These are phyloP conservation scores for Backusella parvicylindrica DNA, from an alignment of 192 early-diverging fungal species.

Conservation along the genomic window DNA sequence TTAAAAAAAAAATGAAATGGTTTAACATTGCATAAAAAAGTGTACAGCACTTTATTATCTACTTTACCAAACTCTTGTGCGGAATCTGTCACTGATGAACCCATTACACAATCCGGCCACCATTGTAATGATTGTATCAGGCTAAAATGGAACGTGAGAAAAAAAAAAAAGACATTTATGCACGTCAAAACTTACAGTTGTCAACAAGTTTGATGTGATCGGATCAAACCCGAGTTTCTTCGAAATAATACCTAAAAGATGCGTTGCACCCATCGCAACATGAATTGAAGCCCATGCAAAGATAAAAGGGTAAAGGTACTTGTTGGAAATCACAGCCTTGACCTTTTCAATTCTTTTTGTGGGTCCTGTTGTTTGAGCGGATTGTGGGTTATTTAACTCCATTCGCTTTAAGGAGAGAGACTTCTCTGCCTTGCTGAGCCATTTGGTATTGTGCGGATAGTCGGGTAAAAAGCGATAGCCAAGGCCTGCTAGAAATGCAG, in stretches of 20 bases:
- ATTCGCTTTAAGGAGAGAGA: neutral
- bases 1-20: neutral
- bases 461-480: constrained; percentile 32
- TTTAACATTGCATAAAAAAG: neutral
- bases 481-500: constrained; percentile 19
- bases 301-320: constrained; percentile 28
- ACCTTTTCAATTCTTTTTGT: neutral
- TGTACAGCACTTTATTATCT: neutral
- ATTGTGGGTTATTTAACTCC: constrained; percentile 1
- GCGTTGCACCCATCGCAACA: constrained; percentile 24
- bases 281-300: constrained; percentile 31
- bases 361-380: neutral
- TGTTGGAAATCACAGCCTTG: constrained; percentile 5
- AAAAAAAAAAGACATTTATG: neutral
- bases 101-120: constrained; percentile 27
- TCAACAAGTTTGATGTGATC: constrained; percentile 32
- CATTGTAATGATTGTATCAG: constrained; percentile 36
- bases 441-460: constrained; percentile 32
- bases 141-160: constrained; percentile 16
- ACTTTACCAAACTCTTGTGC: constrained; percentile 29
- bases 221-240: constrained; percentile 36
- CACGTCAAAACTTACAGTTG: constrained; percentile 16
- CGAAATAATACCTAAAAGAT: constrained; percentile 31
- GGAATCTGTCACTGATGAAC: constrained; percentile 26
- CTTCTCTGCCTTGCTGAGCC: constrained; percentile 27